Conservation (phyloP, 805 yeast genomes). For the Naumovozyma baii region DNA sequence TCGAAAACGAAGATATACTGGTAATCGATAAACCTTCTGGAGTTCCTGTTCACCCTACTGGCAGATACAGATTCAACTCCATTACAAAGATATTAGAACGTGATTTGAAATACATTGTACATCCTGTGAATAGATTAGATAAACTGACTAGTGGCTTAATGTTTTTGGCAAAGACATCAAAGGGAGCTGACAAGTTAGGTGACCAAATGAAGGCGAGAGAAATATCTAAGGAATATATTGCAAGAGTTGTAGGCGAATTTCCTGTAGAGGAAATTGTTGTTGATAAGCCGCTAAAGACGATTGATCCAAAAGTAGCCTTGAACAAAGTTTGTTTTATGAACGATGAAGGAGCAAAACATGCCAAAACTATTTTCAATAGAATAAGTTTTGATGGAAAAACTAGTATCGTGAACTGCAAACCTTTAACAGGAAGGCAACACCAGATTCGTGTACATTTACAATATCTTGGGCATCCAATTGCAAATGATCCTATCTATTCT, state of each 20-base stretch:
- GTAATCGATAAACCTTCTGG: constrained; percentile 93
- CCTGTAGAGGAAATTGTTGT: constrained; percentile 52
- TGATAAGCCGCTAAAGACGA: constrained; percentile 57
- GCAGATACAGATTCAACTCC: constrained; percentile 65
- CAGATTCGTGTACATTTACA: constrained; percentile 92
- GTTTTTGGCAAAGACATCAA: constrained; percentile 78
- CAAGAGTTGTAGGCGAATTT: constrained; percentile 80
- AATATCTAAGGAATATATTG: constrained; percentile 75
- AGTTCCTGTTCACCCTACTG: constrained; percentile 93
- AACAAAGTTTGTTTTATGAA: constrained; percentile 39
- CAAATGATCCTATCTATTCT: constrained; percentile 86
- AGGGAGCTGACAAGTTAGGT: constrained; percentile 68
- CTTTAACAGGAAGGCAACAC: constrained; percentile 89
- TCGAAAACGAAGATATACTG: constrained; percentile 63
- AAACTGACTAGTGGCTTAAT: constrained; percentile 86
- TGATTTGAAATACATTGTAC: constrained; percentile 57
- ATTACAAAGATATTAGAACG: constrained; percentile 68
- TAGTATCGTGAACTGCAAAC: constrained; percentile 69
- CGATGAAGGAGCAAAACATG: constrained; percentile 43
- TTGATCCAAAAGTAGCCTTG: constrained; percentile 65
- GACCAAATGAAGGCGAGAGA: constrained; percentile 62
- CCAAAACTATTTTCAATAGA: constrained; percentile 60
- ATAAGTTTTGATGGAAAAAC: constrained; percentile 56
- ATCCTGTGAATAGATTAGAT: constrained; percentile 85
- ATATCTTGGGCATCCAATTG: constrained; percentile 79